A percentile compares a stretch with the other conserved stretches of the same genome.
Evolutionary conservation across 2,329 filamentous ascomycete genomes (phyloP).

Genomic region (Fusarium aywerte): DNA sequence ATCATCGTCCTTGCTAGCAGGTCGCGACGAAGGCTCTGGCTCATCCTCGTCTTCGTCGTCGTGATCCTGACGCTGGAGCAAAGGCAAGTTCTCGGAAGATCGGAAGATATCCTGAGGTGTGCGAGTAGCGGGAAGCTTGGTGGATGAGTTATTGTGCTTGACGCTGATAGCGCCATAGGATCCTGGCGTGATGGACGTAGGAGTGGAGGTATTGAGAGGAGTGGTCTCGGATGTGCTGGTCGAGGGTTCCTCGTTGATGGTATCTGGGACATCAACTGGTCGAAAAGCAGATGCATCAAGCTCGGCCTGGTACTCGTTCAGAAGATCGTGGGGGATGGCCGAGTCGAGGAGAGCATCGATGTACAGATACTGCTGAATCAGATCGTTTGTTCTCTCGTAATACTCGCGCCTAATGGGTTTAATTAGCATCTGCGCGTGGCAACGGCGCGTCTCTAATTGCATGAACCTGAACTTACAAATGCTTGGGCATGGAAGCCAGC

Average conservation of each 20-base stretch:
- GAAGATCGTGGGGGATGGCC: conserved; percentile 87
- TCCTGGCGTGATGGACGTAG: conserved; percentile 34
- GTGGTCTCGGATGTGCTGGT: conserved; percentile 45
- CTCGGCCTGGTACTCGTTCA: conserved; percentile 84
- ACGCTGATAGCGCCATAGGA: conserved; percentile 48
- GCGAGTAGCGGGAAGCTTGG: conserved; percentile 70
- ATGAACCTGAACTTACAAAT: conserved; percentile 61
- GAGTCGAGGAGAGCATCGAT: conserved; percentile 92
- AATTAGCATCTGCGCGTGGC: conserved; percentile 9
- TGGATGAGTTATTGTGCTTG: conserved; percentile 47
- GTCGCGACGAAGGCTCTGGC: conserved; percentile 14
- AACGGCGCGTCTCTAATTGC: background rate
- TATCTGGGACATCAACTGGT: conserved; percentile 72
- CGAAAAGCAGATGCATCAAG: conserved; percentile 65
- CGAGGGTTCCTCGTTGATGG: conserved; percentile 76
- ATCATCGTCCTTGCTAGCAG: conserved; percentile 45
- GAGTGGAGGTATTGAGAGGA: conserved; percentile 41
- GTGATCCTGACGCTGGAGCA: conserved; percentile 63
- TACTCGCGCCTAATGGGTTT: conserved; percentile 71
- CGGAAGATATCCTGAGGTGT: conserved; percentile 91
- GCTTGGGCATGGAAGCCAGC: conserved; percentile 75
- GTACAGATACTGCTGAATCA: conserved; percentile 92
- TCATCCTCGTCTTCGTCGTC: conserved; percentile 56
- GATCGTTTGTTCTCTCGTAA: conserved; percentile 87
- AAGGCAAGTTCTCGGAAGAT: conserved; percentile 73